Evolutionary conservation across 2,329 filamentous ascomycete species (phyloP), one percentile per base, ranked within the genome.

Genomic region (Neophaeococcomyces mojaviensis): DNA sequence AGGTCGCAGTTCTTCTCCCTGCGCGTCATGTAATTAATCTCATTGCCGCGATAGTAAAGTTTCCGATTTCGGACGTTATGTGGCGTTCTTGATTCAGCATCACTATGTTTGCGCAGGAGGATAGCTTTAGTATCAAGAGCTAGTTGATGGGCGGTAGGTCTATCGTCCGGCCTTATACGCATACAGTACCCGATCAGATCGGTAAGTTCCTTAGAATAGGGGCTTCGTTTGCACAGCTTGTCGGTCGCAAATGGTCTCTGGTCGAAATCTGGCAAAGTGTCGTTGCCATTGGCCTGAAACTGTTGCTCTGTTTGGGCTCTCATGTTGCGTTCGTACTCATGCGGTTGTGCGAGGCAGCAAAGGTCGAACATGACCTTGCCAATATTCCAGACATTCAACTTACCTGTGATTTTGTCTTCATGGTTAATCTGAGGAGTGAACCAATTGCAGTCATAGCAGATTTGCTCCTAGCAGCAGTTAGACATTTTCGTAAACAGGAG

Each of bases 21-120:
- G 7, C 39, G 26, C 3, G 50, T 44, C 46, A 53, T 49, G 41
- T 51, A 18, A 41, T 53, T 51, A 39, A 55, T 53, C 26, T 53
- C 51, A 31, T 51, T 40, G 32, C 44, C 53, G 8, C 33, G 33
- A 32, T 39, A 55, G 49, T 48, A 53, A 15, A 55, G 37, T 22
- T 48, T 52, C 12, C 31, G 16, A 9, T 28, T n/a, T n/a, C 20
- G 20, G 4, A 39, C 37, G 7, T 19, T 24, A n/a, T 15, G 12
- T 10, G 19, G 20, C 10, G n/a, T 24, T 15, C n/a, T 13, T 6
- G 24, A 26, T 26, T 10, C 18, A 3, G 37, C 4, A 3, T 39
- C 12, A 9, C 18, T 3, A 9, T 13, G 18, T 13, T 12, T 15
- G 3, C 18, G 15, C 7, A 7, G 18, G 18, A 39, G 37, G 9